These are phyloP conservation scores for Pyricularia sp. DNA, from an alignment of 2,329 filamentous ascomycete species.

Conservation along the genomic window DNA sequence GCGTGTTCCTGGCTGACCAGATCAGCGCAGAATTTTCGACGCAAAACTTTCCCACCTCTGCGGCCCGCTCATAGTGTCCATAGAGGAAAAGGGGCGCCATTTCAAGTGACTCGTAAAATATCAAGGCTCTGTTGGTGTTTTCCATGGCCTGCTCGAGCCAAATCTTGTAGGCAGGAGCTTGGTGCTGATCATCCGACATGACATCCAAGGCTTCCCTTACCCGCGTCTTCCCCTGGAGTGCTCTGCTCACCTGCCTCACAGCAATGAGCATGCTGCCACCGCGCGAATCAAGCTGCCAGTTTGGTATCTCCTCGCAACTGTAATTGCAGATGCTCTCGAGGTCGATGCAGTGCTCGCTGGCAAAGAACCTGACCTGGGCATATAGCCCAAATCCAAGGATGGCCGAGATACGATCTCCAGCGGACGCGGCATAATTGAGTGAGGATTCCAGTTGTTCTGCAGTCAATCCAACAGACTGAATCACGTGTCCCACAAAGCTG, in stretches of 20 bases:
- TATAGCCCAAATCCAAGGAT: slow-evolving; percentile 63
- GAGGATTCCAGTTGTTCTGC: slow-evolving; percentile 54
- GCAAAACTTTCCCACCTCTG: slow-evolving; percentile 44
- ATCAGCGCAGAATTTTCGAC: slow-evolving; percentile 37
- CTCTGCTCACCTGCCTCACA: slow-evolving; percentile 56
- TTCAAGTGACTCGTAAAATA: slow-evolving; percentile 61
- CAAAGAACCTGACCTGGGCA: slow-evolving; percentile 58
- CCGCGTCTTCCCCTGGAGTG: slow-evolving; percentile 66
- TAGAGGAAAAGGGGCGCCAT: slow-evolving; percentile 54
- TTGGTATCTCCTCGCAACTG: slow-evolving; percentile 62
- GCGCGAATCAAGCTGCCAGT: slow-evolving; percentile 62
- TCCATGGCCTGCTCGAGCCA: slow-evolving; percentile 43
- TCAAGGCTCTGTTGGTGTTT: slow-evolving; percentile 54
- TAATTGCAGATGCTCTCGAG: slow-evolving; percentile 63
- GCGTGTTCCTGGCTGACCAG: slow-evolving; percentile 51
- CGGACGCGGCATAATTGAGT: slow-evolving; percentile 54
- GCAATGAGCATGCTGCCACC: slow-evolving; percentile 62
- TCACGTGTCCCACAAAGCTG: slow-evolving; percentile 61
- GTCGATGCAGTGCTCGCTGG: slow-evolving; percentile 59
- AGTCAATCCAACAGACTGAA: slow-evolving; percentile 49
- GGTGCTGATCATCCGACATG: slow-evolving; percentile 61
- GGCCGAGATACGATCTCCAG: slow-evolving; percentile 63
- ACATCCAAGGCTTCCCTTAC: slow-evolving; percentile 40
- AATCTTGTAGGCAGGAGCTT: slow-evolving; percentile 45
- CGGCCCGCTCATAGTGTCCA: slow-evolving; percentile 50